Evolutionary conservation across 2,329 filamentous ascomycete genomes (phyloP).

Genomic region (Xylariaceae sp.): DNA sequence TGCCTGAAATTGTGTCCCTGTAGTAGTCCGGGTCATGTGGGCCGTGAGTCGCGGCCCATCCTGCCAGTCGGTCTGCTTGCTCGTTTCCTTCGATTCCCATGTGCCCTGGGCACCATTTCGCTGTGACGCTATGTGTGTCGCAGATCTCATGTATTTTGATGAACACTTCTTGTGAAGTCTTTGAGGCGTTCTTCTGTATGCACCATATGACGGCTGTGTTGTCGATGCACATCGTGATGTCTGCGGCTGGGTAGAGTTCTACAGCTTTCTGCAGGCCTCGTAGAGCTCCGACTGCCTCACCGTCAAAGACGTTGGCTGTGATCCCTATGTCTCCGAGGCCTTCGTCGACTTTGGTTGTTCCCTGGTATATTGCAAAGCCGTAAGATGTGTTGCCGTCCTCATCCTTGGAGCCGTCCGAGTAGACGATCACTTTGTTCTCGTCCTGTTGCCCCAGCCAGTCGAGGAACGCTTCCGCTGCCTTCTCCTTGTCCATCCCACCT

Average conservation of each 20-base stretch:
- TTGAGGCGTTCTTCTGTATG: background rate
- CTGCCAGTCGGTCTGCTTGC: background rate
- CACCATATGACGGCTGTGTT: slow-evolving; percentile 1
- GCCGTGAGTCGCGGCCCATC: background rate
- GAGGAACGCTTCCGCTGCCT: too few relatives aligned
- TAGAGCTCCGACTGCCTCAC: background rate
- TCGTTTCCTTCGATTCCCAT: background rate
- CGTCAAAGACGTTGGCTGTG: background rate
- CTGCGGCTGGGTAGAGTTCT: background rate
- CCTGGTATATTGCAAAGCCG: too few relatives aligned
- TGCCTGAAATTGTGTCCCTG: too few relatives aligned
- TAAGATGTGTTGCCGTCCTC: too few relatives aligned
- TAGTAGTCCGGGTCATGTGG: background rate
- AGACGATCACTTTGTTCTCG: too few relatives aligned
- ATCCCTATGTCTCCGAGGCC: background rate
- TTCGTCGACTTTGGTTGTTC: too few relatives aligned
- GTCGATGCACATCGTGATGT: background rate
- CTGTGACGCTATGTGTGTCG: background rate
- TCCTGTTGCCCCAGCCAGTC: too few relatives aligned
- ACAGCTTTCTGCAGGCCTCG: background rate
- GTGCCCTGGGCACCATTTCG: background rate
- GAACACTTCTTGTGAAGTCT: background rate
- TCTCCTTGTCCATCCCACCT: too few relatives aligned
- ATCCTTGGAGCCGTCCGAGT: too few relatives aligned
- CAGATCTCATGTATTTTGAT: background rate